Conservation (phyloP, 805 yeast species). For the Candida dajiaensis region DNA sequence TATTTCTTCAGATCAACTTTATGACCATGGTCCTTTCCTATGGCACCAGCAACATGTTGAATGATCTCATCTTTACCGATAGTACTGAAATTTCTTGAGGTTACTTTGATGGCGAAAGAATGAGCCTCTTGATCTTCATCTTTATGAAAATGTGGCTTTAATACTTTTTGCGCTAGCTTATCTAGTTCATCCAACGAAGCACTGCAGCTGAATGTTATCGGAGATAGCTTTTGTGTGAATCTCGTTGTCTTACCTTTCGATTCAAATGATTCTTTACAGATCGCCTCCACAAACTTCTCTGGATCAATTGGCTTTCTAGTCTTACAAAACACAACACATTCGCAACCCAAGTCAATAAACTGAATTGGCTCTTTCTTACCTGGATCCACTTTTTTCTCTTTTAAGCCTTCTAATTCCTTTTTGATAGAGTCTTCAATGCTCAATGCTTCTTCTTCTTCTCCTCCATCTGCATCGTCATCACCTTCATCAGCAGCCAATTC, state of each 20-base stretch:
- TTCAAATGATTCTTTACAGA: conserved; percentile 56
- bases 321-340: conserved; percentile 81
- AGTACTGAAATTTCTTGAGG: conserved; percentile 71
- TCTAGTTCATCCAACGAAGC: conserved; percentile 65
- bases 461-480: conserved; percentile 18
- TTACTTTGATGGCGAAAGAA: conserved; percentile 75
- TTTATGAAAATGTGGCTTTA: conserved; percentile 63
- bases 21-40: conserved; percentile 67
- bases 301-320: conserved; percentile 77
- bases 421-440: conserved; percentile 74
- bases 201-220: conserved; percentile 68
- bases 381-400: conserved; percentile 26
- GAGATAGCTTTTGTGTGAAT: conserved; percentile 74
- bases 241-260: conserved; percentile 54
- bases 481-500: conserved; percentile 17
- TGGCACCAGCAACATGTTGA: conserved; percentile 60
- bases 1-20: conserved; percentile 73
- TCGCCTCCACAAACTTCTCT: conserved; percentile 53
- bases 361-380: conserved; percentile 42
- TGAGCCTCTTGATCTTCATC: conserved; percentile 29
- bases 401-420: conserved; percentile 60
- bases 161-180: conserved; percentile 52
- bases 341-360: conserved; percentile 65
- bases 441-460: conserved; percentile 35
- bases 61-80: conserved; percentile 71